Evolutionary conservation across 345 rosid genomes (phyloP).

Genomic region (Microcos paniculata): DNA sequence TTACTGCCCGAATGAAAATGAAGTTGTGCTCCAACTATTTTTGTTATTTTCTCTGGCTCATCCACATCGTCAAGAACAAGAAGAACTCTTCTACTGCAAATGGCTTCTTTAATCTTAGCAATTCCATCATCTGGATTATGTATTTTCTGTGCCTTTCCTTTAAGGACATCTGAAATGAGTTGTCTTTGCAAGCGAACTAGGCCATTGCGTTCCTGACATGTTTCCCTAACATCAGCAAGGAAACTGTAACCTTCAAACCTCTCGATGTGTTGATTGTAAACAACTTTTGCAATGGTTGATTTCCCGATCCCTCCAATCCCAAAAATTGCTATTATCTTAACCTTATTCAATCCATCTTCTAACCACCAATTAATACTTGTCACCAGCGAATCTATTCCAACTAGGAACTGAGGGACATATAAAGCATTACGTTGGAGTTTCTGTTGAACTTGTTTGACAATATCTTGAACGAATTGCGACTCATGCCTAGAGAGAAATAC

Average conservation of each 20-base stretch:
- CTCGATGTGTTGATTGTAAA: not conserved
- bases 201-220: constrained; percentile 7
- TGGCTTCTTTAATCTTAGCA: not conserved
- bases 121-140: not conserved
- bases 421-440: not conserved
- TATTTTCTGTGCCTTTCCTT: not conserved
- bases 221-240: constrained; percentile 29
- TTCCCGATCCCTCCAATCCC: not conserved
- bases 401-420: not conserved
- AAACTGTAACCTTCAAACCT: constrained; percentile 29
- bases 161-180: constrained; percentile 28
- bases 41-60: not conserved
- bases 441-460: not conserved
- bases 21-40: not conserved
- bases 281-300: not conserved
- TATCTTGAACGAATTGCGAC: not conserved
- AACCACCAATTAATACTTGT: not conserved
- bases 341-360: not conserved
- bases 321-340: not conserved
- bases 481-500: not conserved
- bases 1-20: not conserved
- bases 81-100: not conserved
- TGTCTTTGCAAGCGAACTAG: constrained; percentile 13
- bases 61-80: constrained; percentile 16
- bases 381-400: too few species aligned